Evolutionary conservation across 169 alveolate species (phyloP), one percentile per base, ranked within the genome.

Genomic region (Plasmodium gonderi): DNA sequence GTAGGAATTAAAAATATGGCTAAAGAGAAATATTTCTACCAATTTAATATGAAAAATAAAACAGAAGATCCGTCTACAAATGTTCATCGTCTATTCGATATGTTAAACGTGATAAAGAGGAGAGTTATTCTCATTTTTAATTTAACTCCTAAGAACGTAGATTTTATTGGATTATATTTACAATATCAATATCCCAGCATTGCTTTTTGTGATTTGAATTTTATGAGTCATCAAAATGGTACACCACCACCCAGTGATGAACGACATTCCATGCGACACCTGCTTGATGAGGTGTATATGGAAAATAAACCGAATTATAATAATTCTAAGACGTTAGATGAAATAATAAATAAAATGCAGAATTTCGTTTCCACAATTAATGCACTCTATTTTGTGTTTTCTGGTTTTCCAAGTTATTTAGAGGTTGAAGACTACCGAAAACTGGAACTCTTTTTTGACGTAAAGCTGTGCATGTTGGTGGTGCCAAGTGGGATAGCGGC

Each of bases 101-200:
- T 90, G 54, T 17, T 78, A 29, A 64, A 47, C 3, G 67, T 65
- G n/a, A 36, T n/a, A 60, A 90, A 78, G 51, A 76, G 33, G 51
- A 90, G 72, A 12, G 72, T 90, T 14, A 76, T 90, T 5, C 14
- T 90, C 8, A 76, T 90, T 44, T 90, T 68, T 64, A 90, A 76
- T 72, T 14, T 67, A 38, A 90, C 94, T 0, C 65, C 11, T n/a
- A 78, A 38, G 54, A 51, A 67, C 40, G 75, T 60, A 3, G 72
- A 36, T 77, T 90, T 90, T 29, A 77, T 90, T 64, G 90, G 94
- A 6, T 42, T 90, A 9, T 90, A 90, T 69, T 26, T 90, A 23
- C 94, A 90, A 54, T 90, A 64, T 90, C 47, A 47, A 8, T 90
- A 64, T 36, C 77, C 94, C 3, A 36, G 74, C 26, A 51, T 90